Evolutionary conservation across 176 grass and related monocot genomes (phyloP).

Genomic region (Ensete glaucum): DNA sequence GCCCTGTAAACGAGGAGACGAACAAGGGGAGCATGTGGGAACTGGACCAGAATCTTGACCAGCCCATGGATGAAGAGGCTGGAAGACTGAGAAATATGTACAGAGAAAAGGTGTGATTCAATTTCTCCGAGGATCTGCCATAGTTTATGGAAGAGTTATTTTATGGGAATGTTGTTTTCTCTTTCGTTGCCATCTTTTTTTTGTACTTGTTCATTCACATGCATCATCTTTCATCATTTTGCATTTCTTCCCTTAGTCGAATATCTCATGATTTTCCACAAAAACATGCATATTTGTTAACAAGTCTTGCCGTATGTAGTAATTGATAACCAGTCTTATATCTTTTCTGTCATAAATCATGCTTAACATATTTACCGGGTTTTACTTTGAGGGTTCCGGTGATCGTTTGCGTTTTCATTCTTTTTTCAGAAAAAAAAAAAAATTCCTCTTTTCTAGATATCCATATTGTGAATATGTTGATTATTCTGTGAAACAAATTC

Average conservation of each 20-base stretch:
- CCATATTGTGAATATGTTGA: too few relatives aligned
- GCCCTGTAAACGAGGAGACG: conserved; percentile 40
- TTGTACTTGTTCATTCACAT: not conserved
- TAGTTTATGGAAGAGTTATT: not conserved
- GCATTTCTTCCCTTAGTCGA: not conserved
- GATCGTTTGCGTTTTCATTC: too few relatives aligned
- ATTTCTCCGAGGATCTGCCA: not conserved
- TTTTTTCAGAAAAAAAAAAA: too few relatives aligned
- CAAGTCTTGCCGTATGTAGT: not conserved
- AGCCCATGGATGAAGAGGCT: conserved; percentile 97
- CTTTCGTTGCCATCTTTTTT: not conserved
- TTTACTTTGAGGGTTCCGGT: not conserved
- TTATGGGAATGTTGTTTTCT: not conserved
- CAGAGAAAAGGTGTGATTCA: conserved; percentile 65
- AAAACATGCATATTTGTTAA: not conserved
- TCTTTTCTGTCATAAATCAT: not conserved
- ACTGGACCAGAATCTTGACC: conserved; percentile 94
- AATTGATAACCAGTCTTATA: not conserved
- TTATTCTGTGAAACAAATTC: too few relatives aligned
- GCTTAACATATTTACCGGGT: not conserved
- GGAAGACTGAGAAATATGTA: conserved; percentile 82
- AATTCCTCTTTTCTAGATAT: too few relatives aligned
- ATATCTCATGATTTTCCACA: not conserved
- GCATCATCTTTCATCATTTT: not conserved
- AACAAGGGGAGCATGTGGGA: conserved; percentile 92